Base-by-base conservation (phyloP, 495 filamentous ascomycete genomes). In the Penicillium canariense region DNA sequence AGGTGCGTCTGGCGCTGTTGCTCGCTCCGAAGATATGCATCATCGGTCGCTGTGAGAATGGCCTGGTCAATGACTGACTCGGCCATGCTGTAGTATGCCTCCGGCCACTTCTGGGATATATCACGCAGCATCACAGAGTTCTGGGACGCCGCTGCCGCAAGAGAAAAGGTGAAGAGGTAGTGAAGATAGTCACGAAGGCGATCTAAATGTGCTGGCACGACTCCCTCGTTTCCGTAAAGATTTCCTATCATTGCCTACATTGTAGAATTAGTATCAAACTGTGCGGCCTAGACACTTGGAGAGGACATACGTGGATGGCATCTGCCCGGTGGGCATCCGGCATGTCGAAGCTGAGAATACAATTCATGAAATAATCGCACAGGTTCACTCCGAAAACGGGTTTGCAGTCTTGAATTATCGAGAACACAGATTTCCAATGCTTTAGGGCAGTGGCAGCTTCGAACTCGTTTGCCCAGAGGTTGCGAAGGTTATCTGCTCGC, bases 61-160 rank as follows among this genome's bases (percentile, higher is more conserved):
- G 81, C 77, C 52, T 87, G 81, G 25, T 82, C 77, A 30, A 72
- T 49, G 12, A 65, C 53, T 2, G 55, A 60, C 31, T 70, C 65
- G 5, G 69, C 69, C 4, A 68, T 53, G 6, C 30, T 12, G 4
- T 35, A 4, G 9, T 56, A 32, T 5, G 25, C 22, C 10, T 36
- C 35, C 10, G 34, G 38, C 38, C 38, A 46, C 1, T 28, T 3
- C 8, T 30, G 26, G 8, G 43, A 12, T 0, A 42, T 1, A 18
- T 50, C 45, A 3, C 7, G 18, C 7, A 11, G 11, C 10, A 5
- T 30, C 12, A 5, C 11, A 10, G 22, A 4, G 20, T 3, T 31
- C 22, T 6, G 10, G 3, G n/a, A 6, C 11, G 11, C 25, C 4
- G 11, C 31, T n/a, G 31, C 25, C 14, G 18, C 22, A 0, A 52